Base-by-base conservation (phyloP, 2,329 filamentous ascomycete genomes). In the Rasamsonia emersonii region DNA sequence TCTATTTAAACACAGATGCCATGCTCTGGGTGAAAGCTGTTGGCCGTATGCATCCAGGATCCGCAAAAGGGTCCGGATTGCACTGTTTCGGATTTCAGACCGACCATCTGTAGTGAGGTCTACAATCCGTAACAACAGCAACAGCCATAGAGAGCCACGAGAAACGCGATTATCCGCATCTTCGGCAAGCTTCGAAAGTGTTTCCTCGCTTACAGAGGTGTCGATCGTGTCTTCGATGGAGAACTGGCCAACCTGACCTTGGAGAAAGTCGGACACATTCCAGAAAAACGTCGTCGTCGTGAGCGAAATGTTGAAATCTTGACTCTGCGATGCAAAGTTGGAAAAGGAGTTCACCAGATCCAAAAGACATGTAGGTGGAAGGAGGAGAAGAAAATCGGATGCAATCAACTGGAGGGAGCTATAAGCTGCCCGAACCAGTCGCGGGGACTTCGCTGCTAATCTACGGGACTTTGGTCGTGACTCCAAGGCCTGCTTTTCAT, bases 231-330 rank as follows among this genome's bases (percentile, higher is more conserved):
- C 46, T 32, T 59, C 56, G 30, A 61, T 50, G 2, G 50, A 58
- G 30, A 59, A 58, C 9, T 53, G 46, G 14, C 66, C 61, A 29
- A 65, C 64, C 21, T 66, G 62, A 5, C 60, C 59, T 35, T 75
- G 70, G 13, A 96, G 67, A 42, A 88, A 91, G 55, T 95, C 88
- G 0, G 89, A 94, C 5, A 95, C 73, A 33, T 89, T 88, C 86
- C 88, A 95, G 56, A 94, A 93, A 51, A 93, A 91, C 0, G 89
- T 94, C 6, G 94, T 84, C 1, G 88, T 91, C 19, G 91, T 96
- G 16, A 98, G 67, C 0, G 89, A 89, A 49, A 96, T 93, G 46
- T 98, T 98, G 21, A 98, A 70, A 51, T 98, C 91, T 44, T 93
- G 84, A 42, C 80, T 73, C 56, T 98, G 91, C 1, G 79, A 81